phyloP scores from a whole-genome alignment of 306 rosid genomes.

The Betula pendula region DNA sequence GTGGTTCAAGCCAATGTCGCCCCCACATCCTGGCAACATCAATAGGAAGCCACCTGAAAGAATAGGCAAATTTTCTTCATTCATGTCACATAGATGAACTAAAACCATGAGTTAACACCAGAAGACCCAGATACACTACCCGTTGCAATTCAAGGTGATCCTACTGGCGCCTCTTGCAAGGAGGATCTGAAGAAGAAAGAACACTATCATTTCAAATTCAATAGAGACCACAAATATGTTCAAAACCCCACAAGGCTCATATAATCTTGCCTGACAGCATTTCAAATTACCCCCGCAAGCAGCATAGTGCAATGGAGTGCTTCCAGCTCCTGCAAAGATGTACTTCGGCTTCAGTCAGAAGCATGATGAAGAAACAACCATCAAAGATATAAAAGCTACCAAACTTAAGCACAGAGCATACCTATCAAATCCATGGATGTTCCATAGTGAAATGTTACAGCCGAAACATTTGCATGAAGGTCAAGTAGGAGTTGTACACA shows the following conservation, averaged over 20 bases:
- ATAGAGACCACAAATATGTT: constrained; percentile 16
- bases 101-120: constrained; percentile 6
- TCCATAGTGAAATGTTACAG: constrained; percentile 83
- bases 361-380: constrained; percentile 26
- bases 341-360: constrained; percentile 12
- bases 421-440: constrained; percentile 96
- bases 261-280: constrained; percentile 87
- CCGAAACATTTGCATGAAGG: constrained; percentile 68
- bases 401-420: constrained; percentile 27
- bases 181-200: constrained; percentile 60
- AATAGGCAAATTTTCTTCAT: constrained; percentile 18
- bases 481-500: constrained; percentile 89
- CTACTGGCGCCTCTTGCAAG: constrained; percentile 82
- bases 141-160: constrained; percentile 84
- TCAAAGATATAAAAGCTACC: constrained; percentile 4
- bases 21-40: constrained; percentile 99
- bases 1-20: constrained; percentile 91
- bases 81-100: constrained; percentile 19
- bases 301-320: constrained; percentile 97
- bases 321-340: constrained; percentile 78
- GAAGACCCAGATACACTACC: constrained; percentile 48
- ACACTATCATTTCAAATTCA: constrained; percentile 26
- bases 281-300: constrained; percentile 97
- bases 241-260: constrained; percentile 8
- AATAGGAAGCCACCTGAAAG: constrained; percentile 86